Base-by-base conservation (phyloP, 2,329 filamentous ascomycete species). In the Fusarium longipes region DNA sequence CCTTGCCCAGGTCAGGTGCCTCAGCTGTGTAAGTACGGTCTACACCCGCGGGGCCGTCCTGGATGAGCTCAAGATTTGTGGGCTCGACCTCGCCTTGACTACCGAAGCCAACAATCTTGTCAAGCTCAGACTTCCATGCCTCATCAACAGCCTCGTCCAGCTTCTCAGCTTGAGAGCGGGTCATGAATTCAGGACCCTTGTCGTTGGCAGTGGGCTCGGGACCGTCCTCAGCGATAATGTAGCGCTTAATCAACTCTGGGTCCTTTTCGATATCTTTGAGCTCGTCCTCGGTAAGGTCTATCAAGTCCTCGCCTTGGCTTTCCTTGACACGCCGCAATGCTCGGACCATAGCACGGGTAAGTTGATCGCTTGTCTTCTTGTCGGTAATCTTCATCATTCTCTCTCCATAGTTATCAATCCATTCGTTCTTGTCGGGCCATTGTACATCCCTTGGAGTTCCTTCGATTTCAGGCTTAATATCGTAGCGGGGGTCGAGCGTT, bases 401-500 rank as follows among this genome's bases (percentile, higher is more conserved):
- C 55, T 77, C 73, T 48, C 83, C 82, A 71, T 91, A 83, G 73
- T 90, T 86, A 47, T 86, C 81, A 35, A 77, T 73, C 78, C 77
- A 86, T 75, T 93, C 88, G 66, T 87, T 84, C 57, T 86, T 79
- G 56, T 80, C 83, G 78, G 90, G 89, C 79, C 90, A 86, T 64
- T 85, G 80, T 42, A 75, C 74, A 63, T 89, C 83, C 49, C 83
- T 81, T 54, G 87, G 73, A 83, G 84, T 73, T 77, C 80, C 75
- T 79, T 77, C 44, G 78, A 74, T 80, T 58, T 80, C 83, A 70
- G 80, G 86, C 77, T 82, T 87, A 76, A 90, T 86, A 81, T 98
- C 95, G 63, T 96, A 86, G 48, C 92, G 84, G 52, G 93, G 92
- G 74, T 93, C 87, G 66, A 95, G 85, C 57, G 86, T 86, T 61